Evolutionary conservation across 345 rosid species (phyloP), one percentile per base, ranked within the genome.

Genomic region (Rhizophora mangle): DNA sequence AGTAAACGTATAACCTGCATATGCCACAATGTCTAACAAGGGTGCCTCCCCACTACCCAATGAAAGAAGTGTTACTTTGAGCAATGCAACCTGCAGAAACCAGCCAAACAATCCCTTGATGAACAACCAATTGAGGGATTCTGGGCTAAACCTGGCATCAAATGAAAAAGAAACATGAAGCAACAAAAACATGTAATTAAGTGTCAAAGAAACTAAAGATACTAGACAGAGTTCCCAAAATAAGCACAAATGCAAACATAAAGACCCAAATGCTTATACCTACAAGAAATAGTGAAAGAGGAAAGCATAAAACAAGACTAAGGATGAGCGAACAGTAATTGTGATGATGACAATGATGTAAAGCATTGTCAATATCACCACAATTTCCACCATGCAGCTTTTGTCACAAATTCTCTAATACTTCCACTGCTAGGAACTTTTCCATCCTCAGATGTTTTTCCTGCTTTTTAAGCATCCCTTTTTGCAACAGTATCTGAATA

Each of bases 21-120:
- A 95, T 8, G 99, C 89, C 68, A 88, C 89, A 26, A 92, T 82
- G 72, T 95, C 96, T 77, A 95, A 76, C 80, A 95, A 82, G 3
- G 97, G 96, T 62, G 96, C 98, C 87, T 92, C 96, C 4, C 92
- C 97, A 37, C 91, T 85, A 60, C 96, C 96, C 82, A 95, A 62
- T 63, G 96, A 88, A 46, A 92, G 85, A 67, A 95, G 77, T 16
- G 91, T 85, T 43, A 90, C 76, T 82, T 95, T 95, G 69, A 95
- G 90, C 76, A 95, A 82, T 72, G 83, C 79, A 69, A 88, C 89
- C 81, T 95, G 96, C 80, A 85, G 56, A 78, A 84, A 84, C 99
- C 99, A 95, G 57, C 96, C 97, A 22, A 95, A 77, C 67, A 90
- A 76, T 72, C 99, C 99, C 86, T 91, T 92, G 79, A 84, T 80